Evolutionary conservation across 768 basidiomycete species (phyloP), one percentile per base, ranked within the genome.

Genomic region (Phylloporus sp.): DNA sequence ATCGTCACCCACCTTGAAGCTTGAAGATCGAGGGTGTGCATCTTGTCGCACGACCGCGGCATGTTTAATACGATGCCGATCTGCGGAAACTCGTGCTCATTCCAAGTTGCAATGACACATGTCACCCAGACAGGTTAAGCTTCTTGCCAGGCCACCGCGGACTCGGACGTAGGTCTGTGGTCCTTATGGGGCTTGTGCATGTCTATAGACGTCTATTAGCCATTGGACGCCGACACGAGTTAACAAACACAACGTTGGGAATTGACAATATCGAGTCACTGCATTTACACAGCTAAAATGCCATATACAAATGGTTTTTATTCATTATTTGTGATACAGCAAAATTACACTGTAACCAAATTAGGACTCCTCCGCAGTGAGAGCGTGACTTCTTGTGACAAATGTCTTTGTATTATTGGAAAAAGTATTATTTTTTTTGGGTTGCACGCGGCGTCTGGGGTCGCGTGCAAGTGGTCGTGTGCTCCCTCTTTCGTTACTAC

Each of bases 381-480:
- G n/a, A n/a, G n/a, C n/a, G n/a, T n/a, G n/a, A n/a, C n/a, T n/a
- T n/a, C n/a, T n/a, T n/a, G n/a, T n/a, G n/a, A n/a, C n/a, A n/a
- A n/a, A n/a, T n/a, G n/a, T n/a, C n/a, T n/a, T n/a, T n/a, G n/a
- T n/a, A n/a, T n/a, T n/a, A n/a, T n/a, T n/a, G n/a, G n/a, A n/a
- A n/a, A n/a, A n/a, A n/a, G n/a, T n/a, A n/a, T n/a, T n/a, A n/a
- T n/a, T n/a, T n/a, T n/a, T n/a, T n/a, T n/a, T n/a, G n/a, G n/a
- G n/a, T n/a, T n/a, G n/a, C n/a, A n/a, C n/a, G n/a, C n/a, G n/a
- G n/a, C n/a, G n/a, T n/a, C n/a, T n/a, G n/a, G n/a, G n/a, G n/a
- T n/a, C 46, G 36, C 26, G 9, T 32, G 21, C 10, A 29, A 13
- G 8, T 49, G 59, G 58, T 62, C 62, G 61, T 56, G 61, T 63